Percentiles rank a stretch among this genome's conserved stretches.
Evolutionary conservation across 768 basidiomycete genomes (phyloP).

Genomic region (Russula ochroleuca): DNA sequence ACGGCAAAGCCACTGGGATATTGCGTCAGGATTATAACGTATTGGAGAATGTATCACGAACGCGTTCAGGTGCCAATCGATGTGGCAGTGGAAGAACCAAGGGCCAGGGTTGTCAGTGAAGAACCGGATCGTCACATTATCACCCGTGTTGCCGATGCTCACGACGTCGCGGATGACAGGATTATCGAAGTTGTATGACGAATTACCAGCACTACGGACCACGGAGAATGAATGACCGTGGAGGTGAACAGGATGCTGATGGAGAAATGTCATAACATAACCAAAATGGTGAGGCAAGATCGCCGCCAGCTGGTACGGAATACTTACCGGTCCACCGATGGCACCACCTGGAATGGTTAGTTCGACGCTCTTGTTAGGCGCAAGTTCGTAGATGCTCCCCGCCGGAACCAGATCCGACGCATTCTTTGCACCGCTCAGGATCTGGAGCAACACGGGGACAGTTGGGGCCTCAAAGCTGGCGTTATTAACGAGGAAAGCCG

Average conservation of each 20-base stretch:
- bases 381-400: conserved; percentile 46
- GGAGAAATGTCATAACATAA: not conserved
- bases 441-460: conserved; percentile 53
- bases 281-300: not conserved
- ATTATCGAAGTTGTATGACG: conserved; percentile 20
- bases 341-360: conserved; percentile 43
- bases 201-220: conserved; percentile 15
- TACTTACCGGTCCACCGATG: conserved; percentile 32
- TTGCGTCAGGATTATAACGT: conserved; percentile 28
- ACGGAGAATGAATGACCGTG: conserved; percentile 22
- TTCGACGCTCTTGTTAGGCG: conserved; percentile 45
- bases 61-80: conserved; percentile 33
- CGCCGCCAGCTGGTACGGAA: no score
- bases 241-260: conserved; percentile 24
- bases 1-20: conserved; percentile 12
- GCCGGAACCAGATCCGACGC: conserved; percentile 48
- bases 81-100: conserved; percentile 34
- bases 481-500: conserved; percentile 32
- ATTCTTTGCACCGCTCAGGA: conserved; percentile 49
- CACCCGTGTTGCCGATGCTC: conserved; percentile 15
- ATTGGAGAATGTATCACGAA: conserved; percentile 49
- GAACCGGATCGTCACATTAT: conserved; percentile 32
- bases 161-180: conserved; percentile 29
- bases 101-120: conserved; percentile 33
- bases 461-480: conserved; percentile 40